These are phyloP conservation scores for Botrytis sinoallii DNA, from an alignment of 2,329 filamentous ascomycete genomes.

Conservation along the genomic window DNA sequence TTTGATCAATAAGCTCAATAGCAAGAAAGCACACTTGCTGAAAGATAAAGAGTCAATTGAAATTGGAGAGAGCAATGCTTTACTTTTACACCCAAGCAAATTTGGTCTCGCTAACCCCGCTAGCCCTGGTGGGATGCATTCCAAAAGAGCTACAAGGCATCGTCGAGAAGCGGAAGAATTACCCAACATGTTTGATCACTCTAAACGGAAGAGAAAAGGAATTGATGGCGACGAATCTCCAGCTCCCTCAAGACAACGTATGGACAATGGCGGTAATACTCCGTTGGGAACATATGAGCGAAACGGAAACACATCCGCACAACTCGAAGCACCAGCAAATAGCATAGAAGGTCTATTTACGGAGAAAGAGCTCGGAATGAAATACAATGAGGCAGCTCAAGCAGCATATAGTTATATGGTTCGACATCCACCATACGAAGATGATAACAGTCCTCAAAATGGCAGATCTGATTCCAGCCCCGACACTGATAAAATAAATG, in stretches of 20 bases:
- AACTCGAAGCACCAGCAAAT: conserved; percentile 56
- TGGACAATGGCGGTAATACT: conserved; percentile 57
- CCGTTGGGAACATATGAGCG: conserved; percentile 61
- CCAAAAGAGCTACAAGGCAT: conserved; percentile 60
- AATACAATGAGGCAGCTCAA: conserved; percentile 60
- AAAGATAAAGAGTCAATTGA: conserved; percentile 67
- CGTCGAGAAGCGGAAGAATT: conserved; percentile 59
- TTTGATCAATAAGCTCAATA: conserved; percentile 62
- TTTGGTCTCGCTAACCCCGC: conserved; percentile 63
- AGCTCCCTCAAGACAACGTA: conserved; percentile 51
- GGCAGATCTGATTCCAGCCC: conserved; percentile 44
- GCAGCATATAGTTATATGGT: conserved; percentile 61
- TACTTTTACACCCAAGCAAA: conserved; percentile 65
- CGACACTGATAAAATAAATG: conserved; percentile 49
- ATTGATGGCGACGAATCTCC: conserved; percentile 63
- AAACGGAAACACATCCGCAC: conserved; percentile 48
- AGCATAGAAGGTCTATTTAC: conserved; percentile 69
- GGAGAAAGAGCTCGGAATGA: conserved; percentile 65
- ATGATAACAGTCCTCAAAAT: conserved; percentile 39
- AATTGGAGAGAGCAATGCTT: conserved; percentile 62
- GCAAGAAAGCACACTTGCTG: conserved; percentile 61
- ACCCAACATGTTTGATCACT: conserved; percentile 51
- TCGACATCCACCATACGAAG: conserved; percentile 43
- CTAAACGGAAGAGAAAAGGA: conserved; percentile 61
- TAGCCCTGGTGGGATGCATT: conserved; percentile 60